Base-by-base conservation (phyloP, 192 early-diverging fungal species). In the Entomortierella parvispora region DNA sequence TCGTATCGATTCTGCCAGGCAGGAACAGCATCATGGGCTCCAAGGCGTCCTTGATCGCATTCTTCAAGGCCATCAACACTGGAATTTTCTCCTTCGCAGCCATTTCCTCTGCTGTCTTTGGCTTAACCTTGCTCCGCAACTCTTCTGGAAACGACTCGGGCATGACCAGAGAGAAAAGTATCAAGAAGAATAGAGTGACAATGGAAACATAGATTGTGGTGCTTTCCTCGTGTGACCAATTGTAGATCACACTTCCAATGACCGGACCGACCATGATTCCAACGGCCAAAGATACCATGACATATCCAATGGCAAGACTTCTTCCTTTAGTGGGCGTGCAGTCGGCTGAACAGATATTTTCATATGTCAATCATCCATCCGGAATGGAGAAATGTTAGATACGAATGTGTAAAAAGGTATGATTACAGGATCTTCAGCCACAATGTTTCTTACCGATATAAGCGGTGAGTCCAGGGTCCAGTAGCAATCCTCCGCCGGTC, bases 11-110 rank as follows among this genome's bases (percentile, higher is more conserved):
- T 14, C 54, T 45, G 47, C 72, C 72, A 4, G 72, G 72, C 6
- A 76, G 37, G 23, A 76, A 68, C 52, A 76, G n/a, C 32, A 76
- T 25, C 18, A 76, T 4, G 15, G 72, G 72, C 18, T 76, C 65
- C 43, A 76, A 17, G 7, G 52, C 31, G 0, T 58, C 45, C 9
- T 20, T 18, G 4, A 76, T 18, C 6, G 42, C 17, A 9, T 42
- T 61, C 45, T 68, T 76, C 22, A 62, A 29, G 18, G 17, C 55
- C 1, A 25, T 8, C 53, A 60, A 34, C n/a, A 63, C 29, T 11
- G 69, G 60, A 0, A 17, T 23, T 0, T 60, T 29, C 50, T 31
- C 26, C 10, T 23, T 20, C 8, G 7, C 37, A 26, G n/a, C 18
- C 22, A 18, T 3, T 40, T 42, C 32, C 8, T 9, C 4, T 1